Evolutionary conservation across 1,284 basidiomycete genomes (phyloP), one percentile per base, ranked within the genome.

Genomic region (Xanthoconium separans): DNA sequence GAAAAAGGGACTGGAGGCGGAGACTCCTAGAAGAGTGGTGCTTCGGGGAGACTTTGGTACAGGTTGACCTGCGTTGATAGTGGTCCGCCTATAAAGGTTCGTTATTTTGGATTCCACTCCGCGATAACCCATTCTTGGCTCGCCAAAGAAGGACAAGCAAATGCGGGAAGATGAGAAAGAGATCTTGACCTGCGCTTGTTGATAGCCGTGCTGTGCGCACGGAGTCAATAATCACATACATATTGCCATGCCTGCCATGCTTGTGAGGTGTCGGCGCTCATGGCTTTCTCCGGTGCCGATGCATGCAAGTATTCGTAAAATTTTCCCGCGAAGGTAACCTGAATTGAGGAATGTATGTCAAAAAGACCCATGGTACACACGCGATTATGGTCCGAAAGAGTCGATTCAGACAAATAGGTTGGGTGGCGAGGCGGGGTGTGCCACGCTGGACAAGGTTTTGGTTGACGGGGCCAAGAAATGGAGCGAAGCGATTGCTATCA

Each of bases 141-240:
- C 44, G 44, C 51, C 61, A 59, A 61, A 59, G 63, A 65, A 34
- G 53, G 53, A 61, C 53, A 62, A 52, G 61, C 61, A 51, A 51
- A 63, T 51, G 30, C 47, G 60, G 43, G 43, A 52, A 18, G 33
- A 44, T 33, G 53, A 45, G 59, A 52, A 59, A 61, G 63, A 62
- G 62, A 64, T 68, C 62, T 68, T 61, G 61, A 53, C 52, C 58
- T 61, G 54, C 63, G 62, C 65, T 64, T 68, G 61, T 44, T 65
- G 62, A 68, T 68, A 64, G 63, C 63, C 63, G 63, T 68, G 63
- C 63, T 68, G 63, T 64, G n/a, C n/a, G 63, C 62, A 48, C 64
- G 62, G 65, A 2, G 6, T 24, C 56, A 68, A 66, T 64, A 67
- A 30, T 65, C 50, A 54, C 66, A 55, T 64, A 57, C n/a, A 18